These are phyloP conservation scores for Eucalyptus coolabah DNA, from an alignment of 345 rosid genomes.

Conservation along the genomic window DNA sequence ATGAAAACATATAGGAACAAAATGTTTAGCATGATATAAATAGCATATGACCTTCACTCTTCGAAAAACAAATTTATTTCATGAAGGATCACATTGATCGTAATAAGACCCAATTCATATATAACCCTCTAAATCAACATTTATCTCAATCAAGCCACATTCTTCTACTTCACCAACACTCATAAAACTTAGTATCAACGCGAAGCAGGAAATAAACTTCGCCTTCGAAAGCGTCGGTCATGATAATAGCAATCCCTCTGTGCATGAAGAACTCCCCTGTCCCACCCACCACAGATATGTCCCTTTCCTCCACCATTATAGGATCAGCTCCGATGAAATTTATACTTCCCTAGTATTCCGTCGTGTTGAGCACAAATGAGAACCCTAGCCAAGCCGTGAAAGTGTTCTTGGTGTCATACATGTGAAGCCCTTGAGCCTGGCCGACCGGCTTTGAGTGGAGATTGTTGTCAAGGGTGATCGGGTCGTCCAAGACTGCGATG, in stretches of 20 bases:
- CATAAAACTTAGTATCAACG: constrained; percentile 31
- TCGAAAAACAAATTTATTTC: not conserved
- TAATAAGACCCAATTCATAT: not conserved
- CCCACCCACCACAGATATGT: constrained; percentile 35
- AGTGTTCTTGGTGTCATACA: constrained; percentile 23
- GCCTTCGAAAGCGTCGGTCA: constrained; percentile 29
- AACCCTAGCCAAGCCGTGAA: constrained; percentile 47
- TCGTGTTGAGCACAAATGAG: constrained; percentile 22
- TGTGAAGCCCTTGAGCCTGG: constrained; percentile 35
- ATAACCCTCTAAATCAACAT: not conserved
- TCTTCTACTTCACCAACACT: constrained; percentile 20
- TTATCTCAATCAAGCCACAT: not conserved
- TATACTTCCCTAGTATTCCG: constrained; percentile 14
- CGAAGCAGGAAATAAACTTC: constrained; percentile 23
- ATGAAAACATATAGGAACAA: not conserved
- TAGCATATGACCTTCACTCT: not conserved
- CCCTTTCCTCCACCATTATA: constrained; percentile 21
- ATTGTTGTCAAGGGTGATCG: constrained; percentile 35
- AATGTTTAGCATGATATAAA: not conserved
- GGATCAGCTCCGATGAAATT: constrained; percentile 37
- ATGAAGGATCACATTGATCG: not conserved
- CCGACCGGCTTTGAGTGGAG: constrained; percentile 25
- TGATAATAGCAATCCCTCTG: constrained; percentile 32
- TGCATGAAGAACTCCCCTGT: constrained; percentile 43
- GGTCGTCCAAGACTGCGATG: constrained; percentile 36